Evolutionary conservation across 768 basidiomycete species (phyloP).

Genomic region (Coprinopsis strossmayeri): DNA sequence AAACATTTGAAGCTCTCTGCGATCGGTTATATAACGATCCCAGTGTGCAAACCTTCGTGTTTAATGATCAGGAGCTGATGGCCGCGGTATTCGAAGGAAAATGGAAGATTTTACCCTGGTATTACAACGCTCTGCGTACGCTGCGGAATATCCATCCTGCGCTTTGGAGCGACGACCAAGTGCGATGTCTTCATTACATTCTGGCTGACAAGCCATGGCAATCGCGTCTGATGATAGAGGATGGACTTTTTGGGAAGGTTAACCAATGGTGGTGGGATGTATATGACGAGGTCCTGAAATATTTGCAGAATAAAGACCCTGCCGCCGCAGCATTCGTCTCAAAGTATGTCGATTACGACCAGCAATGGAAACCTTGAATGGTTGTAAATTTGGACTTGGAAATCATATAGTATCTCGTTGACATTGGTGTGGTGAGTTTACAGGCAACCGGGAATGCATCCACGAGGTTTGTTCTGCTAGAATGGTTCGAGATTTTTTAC

Average conservation of each 20-base stretch:
- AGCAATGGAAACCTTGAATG: slow-evolving; percentile 9
- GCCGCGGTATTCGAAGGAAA: slow-evolving; percentile 70
- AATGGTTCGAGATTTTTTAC: slow-evolving; percentile 2
- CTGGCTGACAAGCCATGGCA: slow-evolving; percentile 85
- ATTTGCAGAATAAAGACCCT: slow-evolving; percentile 37
- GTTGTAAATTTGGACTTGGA: neutral
- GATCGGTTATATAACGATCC: slow-evolving; percentile 45
- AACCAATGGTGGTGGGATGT: slow-evolving; percentile 81
- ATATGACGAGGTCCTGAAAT: slow-evolving; percentile 40
- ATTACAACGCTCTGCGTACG: slow-evolving; percentile 93
- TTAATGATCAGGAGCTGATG: slow-evolving; percentile 92
- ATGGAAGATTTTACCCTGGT: slow-evolving; percentile 79
- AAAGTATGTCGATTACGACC: slow-evolving; percentile 37
- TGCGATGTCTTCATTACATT: slow-evolving; percentile 86
- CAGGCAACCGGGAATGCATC: too few relatives aligned
- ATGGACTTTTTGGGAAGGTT: slow-evolving; percentile 40
- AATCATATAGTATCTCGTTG: neutral
- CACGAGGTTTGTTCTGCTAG: too few relatives aligned
- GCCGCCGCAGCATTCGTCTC: slow-evolving; percentile 46
- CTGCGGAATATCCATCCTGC: slow-evolving; percentile 61
- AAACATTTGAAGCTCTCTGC: slow-evolving; percentile 46
- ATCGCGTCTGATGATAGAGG: slow-evolving; percentile 35
- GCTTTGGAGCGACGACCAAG: slow-evolving; percentile 82
- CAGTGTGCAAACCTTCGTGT: slow-evolving; percentile 39
- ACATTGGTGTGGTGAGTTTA: too few relatives aligned